Conservation (phyloP, 2,329 filamentous ascomycete species). For the Colletotrichum caudatum region DNA sequence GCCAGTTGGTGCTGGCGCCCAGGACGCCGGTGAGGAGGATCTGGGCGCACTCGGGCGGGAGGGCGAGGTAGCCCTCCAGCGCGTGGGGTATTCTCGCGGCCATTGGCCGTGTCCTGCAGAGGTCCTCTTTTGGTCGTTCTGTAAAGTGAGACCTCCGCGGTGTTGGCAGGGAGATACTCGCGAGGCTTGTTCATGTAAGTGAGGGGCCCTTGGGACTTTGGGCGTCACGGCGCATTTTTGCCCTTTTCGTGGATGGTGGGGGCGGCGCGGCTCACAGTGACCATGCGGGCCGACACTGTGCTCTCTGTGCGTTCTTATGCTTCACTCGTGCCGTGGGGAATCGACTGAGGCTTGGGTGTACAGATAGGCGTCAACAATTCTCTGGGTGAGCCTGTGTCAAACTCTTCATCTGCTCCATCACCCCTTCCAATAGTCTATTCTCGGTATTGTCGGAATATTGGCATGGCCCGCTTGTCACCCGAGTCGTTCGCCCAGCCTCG, state of each 20-base stretch:
- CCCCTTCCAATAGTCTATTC: no score
- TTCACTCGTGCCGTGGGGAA: not conserved
- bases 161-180: no score
- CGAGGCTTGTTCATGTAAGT: slow-evolving; percentile 14
- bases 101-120: slow-evolving; percentile 50
- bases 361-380: not conserved
- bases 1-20: slow-evolving; percentile 74
- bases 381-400: not conserved
- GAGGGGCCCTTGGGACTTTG: not conserved
- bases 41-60: slow-evolving; percentile 70
- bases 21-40: slow-evolving; percentile 77
- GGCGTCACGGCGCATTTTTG: slow-evolving; percentile 3
- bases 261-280: not conserved
- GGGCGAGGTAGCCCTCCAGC: slow-evolving; percentile 72
- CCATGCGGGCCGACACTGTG: not conserved
- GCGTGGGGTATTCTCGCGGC: slow-evolving; percentile 70
- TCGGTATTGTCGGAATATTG: not conserved
- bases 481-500: not conserved
- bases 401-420: not conserved
- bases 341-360: not conserved
- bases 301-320: not conserved
- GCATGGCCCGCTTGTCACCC: not conserved
- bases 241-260: slow-evolving; percentile 9
- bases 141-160: not conserved
- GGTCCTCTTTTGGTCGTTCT: not conserved